Base-by-base conservation (phyloP, 805 yeast species). In the Candida schatavii region DNA sequence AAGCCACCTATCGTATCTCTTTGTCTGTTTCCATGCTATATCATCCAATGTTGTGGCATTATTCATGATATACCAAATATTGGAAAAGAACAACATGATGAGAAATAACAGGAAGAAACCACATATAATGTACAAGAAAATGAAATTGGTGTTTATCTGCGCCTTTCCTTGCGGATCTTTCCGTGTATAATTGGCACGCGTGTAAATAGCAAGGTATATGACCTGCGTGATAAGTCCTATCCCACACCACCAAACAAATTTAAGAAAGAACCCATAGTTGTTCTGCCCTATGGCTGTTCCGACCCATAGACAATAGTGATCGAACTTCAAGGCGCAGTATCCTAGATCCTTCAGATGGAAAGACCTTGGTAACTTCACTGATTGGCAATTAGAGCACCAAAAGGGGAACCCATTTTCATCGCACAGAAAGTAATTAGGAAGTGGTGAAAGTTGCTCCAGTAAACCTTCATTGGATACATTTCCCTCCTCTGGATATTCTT, bases 271-370 rank as follows among this genome's bases (percentile, higher is more conserved):
- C 38, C 74, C 56, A 56, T 80, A 79, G 60, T 91, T 90, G 29
- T 65, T 58, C 44, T 76, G 74, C 0, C 96, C 97, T 34, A 90
- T 77, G 3, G 80, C 77, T 0, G 73, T 57, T 1, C 95, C 95
- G 0, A 91, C 61, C 83, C 88, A 88, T 0, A 79, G 55, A 57
- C 98, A 90, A 53, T 73, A 83, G 58, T 90, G 98, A 61, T 90
- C 98, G 70, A 86, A 84, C 43, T 75, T 70, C 0, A 86, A 80
- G 0, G 89, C 79, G 55, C 95, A 88, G 19, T 61, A 54, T 2
- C 71, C 73, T 40, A 64, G 39, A 37, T 74, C 69, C 3, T 75
- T 68, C 30, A 89, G 82, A 55, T 87, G 97, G 49, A 80, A 91
- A 0, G 85, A 59, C 39, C 97, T 68, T 20, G 78, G 75, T 1